These are phyloP conservation scores for Gossypium ekmanianum DNA, from an alignment of 345 rosid genomes.

Conservation along the genomic window DNA sequence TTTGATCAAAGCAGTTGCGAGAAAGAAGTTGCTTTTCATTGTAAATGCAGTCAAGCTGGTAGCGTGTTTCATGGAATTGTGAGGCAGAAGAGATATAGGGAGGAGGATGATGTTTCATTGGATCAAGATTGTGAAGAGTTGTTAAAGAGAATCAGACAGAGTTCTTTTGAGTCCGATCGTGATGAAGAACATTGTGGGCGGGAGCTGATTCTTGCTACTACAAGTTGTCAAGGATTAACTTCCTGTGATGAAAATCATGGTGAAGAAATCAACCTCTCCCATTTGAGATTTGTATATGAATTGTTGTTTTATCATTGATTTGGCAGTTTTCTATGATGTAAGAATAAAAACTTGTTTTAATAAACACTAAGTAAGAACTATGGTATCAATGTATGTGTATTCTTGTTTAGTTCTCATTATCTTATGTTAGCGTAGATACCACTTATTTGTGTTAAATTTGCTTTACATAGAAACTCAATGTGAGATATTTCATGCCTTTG, in stretches of 20 bases:
- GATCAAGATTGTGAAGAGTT: slow-evolving; percentile 22
- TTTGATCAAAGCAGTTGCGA: slow-evolving; percentile 51
- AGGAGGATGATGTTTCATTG: slow-evolving; percentile 23
- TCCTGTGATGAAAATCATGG: slow-evolving; percentile 30
- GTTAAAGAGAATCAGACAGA: slow-evolving; percentile 25
- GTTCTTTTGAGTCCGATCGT: slow-evolving; percentile 9
- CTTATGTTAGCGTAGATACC: not conserved
- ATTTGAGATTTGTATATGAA: slow-evolving; percentile 3
- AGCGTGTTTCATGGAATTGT: slow-evolving; percentile 14
- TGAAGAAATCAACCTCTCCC: slow-evolving; percentile 8
- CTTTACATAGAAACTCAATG: not conserved
- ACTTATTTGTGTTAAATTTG: not conserved
- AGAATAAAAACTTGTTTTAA: not conserved
- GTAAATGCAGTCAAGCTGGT: slow-evolving; percentile 36
- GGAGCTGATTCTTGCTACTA: not conserved
- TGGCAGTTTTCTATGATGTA: not conserved
- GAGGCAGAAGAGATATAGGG: slow-evolving; percentile 40
- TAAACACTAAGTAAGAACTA: not conserved
- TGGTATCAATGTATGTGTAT: not conserved
- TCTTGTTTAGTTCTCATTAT: not conserved
- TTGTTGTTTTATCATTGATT: not conserved
- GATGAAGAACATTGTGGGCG: slow-evolving; percentile 2
- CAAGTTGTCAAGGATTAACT: slow-evolving; percentile 1
- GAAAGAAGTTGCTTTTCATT: slow-evolving; percentile 48
- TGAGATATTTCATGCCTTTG: not conserved